Evolutionary conservation across 2,329 filamentous ascomycete genomes (phyloP).

Genomic region (Cytospora paraplurivora): DNA sequence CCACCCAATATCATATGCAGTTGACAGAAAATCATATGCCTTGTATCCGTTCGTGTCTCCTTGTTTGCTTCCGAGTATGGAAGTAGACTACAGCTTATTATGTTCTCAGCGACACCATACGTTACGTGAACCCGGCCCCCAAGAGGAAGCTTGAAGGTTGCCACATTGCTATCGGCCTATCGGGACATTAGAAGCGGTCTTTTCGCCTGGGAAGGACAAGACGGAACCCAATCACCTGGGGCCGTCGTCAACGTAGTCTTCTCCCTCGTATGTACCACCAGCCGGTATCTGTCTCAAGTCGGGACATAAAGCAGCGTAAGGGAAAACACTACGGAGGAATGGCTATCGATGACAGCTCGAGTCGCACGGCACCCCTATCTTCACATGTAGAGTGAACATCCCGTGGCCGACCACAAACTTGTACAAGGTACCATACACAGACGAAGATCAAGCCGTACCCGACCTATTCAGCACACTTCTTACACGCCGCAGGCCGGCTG

Average conservation of each 20-base stretch:
- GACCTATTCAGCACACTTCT: too few species aligned
- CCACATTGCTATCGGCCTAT: background rate
- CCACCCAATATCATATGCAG: constrained; percentile 1
- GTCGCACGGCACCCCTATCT: background rate
- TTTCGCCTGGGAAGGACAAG: background rate
- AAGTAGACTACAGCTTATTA: background rate
- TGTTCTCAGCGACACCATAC: background rate
- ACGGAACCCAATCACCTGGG: background rate
- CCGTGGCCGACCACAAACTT: too few species aligned
- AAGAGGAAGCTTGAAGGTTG: background rate
- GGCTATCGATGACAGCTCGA: background rate
- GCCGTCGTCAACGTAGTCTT: background rate
- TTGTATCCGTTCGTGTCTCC: background rate
- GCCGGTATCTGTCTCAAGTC: background rate
- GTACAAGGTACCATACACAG: too few species aligned
- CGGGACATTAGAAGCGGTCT: background rate
- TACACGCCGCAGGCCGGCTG: too few species aligned
- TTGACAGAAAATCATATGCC: background rate
- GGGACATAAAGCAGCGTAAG: background rate
- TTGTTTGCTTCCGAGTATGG: background rate
- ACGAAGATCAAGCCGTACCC: too few species aligned
- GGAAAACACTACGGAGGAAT: background rate
- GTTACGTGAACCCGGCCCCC: background rate
- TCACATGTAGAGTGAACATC: too few species aligned
- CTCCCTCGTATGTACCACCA: background rate